These are phyloP conservation scores for Trichothecium roseum DNA, from an alignment of 2,329 filamentous ascomycete genomes.

Conservation along the genomic window DNA sequence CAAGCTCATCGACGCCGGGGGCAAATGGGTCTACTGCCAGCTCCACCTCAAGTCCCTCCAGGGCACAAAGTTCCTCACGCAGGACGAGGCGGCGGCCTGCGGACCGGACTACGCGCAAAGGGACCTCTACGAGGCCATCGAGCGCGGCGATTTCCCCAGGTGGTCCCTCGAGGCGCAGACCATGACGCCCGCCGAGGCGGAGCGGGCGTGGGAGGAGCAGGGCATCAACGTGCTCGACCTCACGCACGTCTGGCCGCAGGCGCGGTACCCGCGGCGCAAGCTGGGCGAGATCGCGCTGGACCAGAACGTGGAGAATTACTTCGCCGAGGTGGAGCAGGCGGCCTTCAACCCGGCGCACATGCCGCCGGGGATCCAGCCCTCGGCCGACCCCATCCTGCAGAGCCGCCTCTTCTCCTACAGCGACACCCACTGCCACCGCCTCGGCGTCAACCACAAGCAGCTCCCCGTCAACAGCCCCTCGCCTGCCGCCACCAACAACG, in stretches of 20 bases:
- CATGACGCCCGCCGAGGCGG: constrained; percentile 38
- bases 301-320: constrained; percentile 56
- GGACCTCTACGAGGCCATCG: constrained; percentile 43
- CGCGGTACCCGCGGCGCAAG: constrained; percentile 47
- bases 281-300: constrained; percentile 56
- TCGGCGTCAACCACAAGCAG: constrained; percentile 55
- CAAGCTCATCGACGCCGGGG: constrained; percentile 43
- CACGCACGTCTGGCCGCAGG: constrained; percentile 60
- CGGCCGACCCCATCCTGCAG: constrained; percentile 53
- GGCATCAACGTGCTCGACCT: constrained; percentile 54
- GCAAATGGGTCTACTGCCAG: constrained; percentile 42
- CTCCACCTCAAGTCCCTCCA: constrained; percentile 43
- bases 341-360: constrained; percentile 56
- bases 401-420: constrained; percentile 51
- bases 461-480: constrained; percentile 50
- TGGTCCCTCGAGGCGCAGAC: constrained; percentile 46
- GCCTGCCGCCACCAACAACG: too few species aligned
- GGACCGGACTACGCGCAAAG: constrained; percentile 38
- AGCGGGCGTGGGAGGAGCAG: constrained; percentile 29
- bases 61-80: constrained; percentile 39
- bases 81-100: constrained; percentile 33
- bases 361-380: constrained; percentile 52
- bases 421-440: constrained; percentile 52
- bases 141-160: constrained; percentile 38
- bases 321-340: constrained; percentile 58